Evolutionary conservation across 768 basidiomycete genomes (phyloP), one percentile per base, ranked within the genome.

Genomic region (Macrolepiota dolichaula): DNA sequence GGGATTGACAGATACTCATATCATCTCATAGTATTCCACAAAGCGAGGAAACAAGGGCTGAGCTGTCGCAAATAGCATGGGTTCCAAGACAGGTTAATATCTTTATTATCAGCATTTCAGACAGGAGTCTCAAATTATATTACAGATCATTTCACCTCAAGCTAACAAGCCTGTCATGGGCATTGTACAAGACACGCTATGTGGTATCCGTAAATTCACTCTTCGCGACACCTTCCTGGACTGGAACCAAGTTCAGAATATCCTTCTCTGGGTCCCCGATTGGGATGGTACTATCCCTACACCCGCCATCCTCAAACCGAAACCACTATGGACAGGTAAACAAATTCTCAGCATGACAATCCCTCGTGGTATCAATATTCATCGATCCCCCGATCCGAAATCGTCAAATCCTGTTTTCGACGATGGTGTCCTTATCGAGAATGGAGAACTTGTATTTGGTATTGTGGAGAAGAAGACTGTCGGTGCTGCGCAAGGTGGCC

Each of bases 111-210:
- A 25, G 9, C n/a, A 32, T 19, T 51, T 22, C 52, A 19, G 13
- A 24, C 53, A n/a, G 32, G 4, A 27, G 1, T 59, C 7, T n/a
- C 62, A 3, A 3, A 2, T 22, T 22, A 9, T 55, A 47, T 55
- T 36, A 44, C 47, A 99, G 94, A 99, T 99, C 68, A 94, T 99
- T 65, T 98, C 96, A 6, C 97, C 97, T 0, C 97, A 99, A 81
- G 96, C 96, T 54, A 99, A 98, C 79, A 98, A 98, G 75, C 96
- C 96, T 17, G 96, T 98, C 68, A 99, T 99, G 96, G 97, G 94
- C 62, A 98, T 99, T 67, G 96, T 99, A 32, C 97, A 99, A 73
- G 97, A 99, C 71, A 98, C 97, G 0, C 87, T 99, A 0, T 97
- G 95, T 70, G 97, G 97, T 69, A 88, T 98, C 57, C 89, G 97